Base-by-base conservation (phyloP, 495 filamentous ascomycete genomes). In the Tetracladium marchalianum region DNA sequence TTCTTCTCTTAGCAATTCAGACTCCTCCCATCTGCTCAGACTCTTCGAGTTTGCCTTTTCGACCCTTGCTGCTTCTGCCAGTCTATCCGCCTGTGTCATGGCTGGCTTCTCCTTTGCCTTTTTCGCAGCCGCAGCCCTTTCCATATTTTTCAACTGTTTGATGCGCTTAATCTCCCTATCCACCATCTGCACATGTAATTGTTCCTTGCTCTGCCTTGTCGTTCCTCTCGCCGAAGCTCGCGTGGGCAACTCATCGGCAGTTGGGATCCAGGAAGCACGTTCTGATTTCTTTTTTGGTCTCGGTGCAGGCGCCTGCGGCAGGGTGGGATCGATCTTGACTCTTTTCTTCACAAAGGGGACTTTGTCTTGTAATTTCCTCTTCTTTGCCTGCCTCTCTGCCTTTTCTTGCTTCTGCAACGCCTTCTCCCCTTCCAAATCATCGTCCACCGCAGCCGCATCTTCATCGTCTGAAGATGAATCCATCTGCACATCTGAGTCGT, bases 221-320 rank as follows among this genome's bases (percentile, higher is more conserved):
- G 89, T 82, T 46, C 76, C 76, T 50, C 92, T 84, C 13, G 82
- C 82, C 0, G 90, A 96, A 18, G 85, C 79, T 50, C 92, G 80
- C 24, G 76, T 83, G 2, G 89, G 87, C 49, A 81, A 77, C 56
- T 95, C 88, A 46, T 85, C 84, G 8, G 70, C 61, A 1, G 82
- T 80, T 6, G 85, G 89, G 24, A 96, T 71, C 87, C 89, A 95
- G 47, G 87, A 94, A 34, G 81, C 71, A 35, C 89, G 78, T 65
- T 96, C 92, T 3, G 85, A 88, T 65, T 95, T 96, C 71, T 95
- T 98, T 70, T 87, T 90, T 3, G 82, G 83, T 47, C 84, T 76
- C 15, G 82, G 78, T 66, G 32, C 65, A 58, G 31, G 58, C 2
- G 53, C 53, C 13, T 55, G 15, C 5, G 52, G 41, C 7, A 49